Evolutionary conservation across 2,329 filamentous ascomycete genomes (phyloP).

Genomic region (Ophiostoma sp.): DNA sequence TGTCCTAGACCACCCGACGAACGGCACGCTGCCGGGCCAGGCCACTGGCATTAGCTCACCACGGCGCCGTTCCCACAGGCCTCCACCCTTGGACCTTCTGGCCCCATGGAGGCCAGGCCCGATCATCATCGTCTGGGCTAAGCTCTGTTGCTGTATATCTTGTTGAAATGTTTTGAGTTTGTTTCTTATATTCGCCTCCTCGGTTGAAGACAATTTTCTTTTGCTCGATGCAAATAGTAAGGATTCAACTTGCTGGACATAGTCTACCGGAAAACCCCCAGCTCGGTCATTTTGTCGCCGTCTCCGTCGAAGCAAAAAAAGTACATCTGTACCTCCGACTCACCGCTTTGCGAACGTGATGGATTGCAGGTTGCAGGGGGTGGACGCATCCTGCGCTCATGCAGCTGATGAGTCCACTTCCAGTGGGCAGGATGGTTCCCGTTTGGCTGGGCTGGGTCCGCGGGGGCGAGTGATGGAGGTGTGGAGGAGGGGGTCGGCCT

Average conservation of each 20-base stretch:
- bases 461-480: constrained; percentile 20
- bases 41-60: constrained; percentile 8
- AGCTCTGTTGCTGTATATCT: not conserved
- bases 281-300: not conserved
- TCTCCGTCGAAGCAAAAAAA: not conserved
- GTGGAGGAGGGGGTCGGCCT: constrained; percentile 20
- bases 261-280: not conserved
- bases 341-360: constrained; percentile 25
- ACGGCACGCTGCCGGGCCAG: constrained; percentile 26
- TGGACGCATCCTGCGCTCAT: not conserved
- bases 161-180: not conserved
- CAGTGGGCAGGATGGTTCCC: constrained; percentile 25
- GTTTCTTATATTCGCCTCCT: not conserved
- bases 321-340: constrained; percentile 16
- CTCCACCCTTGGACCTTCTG: constrained; percentile 15
- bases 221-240: no score
- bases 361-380: constrained; percentile 19
- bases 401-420: constrained; percentile 24
- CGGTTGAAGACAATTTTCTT: not conserved
- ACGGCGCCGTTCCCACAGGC: constrained; percentile 22
- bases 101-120: not conserved
- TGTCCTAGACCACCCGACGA: constrained; percentile 20
- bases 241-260: no score
- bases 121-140: not conserved
- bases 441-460: constrained; percentile 29